Conservation (phyloP, 257 asterid genomes). For the Nicotiana knightiana region DNA sequence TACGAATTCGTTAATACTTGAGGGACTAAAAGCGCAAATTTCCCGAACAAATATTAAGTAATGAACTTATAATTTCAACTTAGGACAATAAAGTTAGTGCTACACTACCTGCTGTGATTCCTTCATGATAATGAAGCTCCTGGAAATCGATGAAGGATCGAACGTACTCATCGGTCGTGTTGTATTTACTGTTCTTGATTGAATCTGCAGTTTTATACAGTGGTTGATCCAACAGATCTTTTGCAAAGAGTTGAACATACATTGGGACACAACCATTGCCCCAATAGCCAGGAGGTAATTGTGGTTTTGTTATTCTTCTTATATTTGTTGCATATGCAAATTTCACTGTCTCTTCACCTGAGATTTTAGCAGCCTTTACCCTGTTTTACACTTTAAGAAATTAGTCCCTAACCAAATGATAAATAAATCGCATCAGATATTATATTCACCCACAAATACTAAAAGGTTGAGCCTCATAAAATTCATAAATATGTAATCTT, state of each 20-base stretch:
- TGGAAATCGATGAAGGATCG: slow-evolving; percentile 64
- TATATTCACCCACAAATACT: too few relatives aligned
- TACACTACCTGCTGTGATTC: slow-evolving; percentile 39
- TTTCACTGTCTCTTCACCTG: slow-evolving; percentile 12
- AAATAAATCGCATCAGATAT: too few relatives aligned
- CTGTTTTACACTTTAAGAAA: slow-evolving; percentile 25
- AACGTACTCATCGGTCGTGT: slow-evolving; percentile 47
- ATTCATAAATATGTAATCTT: too few relatives aligned
- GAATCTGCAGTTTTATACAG: slow-evolving; percentile 44
- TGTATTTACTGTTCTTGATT: slow-evolving; percentile 67
- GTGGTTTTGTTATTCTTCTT: slow-evolving; percentile 48
- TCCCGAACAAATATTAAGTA: background rate
- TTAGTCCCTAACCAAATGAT: background rate
- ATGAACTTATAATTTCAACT: background rate
- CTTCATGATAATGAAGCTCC: slow-evolving; percentile 50
- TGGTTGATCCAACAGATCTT: slow-evolving; percentile 48
- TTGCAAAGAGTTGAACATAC: slow-evolving; percentile 55
- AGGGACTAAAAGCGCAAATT: background rate
- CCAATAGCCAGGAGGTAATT: slow-evolving; percentile 70
- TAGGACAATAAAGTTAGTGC: background rate
- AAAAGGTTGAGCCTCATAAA: too few relatives aligned
- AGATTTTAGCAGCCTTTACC: slow-evolving; percentile 32
- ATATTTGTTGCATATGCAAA: slow-evolving; percentile 64
- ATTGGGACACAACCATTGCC: slow-evolving; percentile 90
- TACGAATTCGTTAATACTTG: background rate